A percentile compares a stretch with the other conserved stretches of the same genome.
Conservation (phyloP, 2,329 filamentous ascomycete species). For the Aspergillus puulaauensis region DNA sequence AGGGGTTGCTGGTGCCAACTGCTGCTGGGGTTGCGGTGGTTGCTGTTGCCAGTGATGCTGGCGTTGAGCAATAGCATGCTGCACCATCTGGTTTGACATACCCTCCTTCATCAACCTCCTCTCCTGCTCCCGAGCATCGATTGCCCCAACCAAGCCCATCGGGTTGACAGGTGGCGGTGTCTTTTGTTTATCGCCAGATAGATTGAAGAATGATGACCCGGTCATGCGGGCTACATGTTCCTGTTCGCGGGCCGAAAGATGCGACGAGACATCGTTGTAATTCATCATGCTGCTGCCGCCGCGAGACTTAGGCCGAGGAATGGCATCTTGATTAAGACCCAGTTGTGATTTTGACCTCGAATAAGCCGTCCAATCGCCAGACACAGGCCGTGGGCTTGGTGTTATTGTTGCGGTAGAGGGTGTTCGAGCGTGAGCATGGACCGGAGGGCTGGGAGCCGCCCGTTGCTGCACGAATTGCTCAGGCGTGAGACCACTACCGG, state of each 20-base stretch:
- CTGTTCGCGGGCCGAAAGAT: conserved; percentile 82
- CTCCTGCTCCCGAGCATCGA: conserved; percentile 77
- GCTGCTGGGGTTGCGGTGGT: conserved; percentile 25
- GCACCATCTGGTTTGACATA: conserved; percentile 67
- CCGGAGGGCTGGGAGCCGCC: conserved; percentile 57
- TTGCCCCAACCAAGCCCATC: conserved; percentile 71
- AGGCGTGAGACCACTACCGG: conserved; percentile 62
- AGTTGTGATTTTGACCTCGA: conserved; percentile 35
- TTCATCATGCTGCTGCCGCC: conserved; percentile 55
- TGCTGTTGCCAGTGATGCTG: conserved; percentile 56
- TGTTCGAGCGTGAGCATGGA: conserved; percentile 61
- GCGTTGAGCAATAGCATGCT: conserved; percentile 69
- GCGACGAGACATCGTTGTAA: conserved; percentile 52
- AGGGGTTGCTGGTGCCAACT: conserved; percentile 29
- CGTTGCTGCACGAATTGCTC: conserved; percentile 85
- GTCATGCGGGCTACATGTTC: conserved; percentile 84
- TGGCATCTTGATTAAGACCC: conserved; percentile 23
- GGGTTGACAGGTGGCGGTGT: conserved; percentile 51
- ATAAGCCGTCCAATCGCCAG: conserved; percentile 40
- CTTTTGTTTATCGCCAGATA: conserved; percentile 57
- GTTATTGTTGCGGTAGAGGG: conserved; percentile 52
- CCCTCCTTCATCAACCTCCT: conserved; percentile 69
- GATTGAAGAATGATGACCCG: conserved; percentile 70
- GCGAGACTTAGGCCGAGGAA: conserved; percentile 51
- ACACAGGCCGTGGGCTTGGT: conserved; percentile 31